phyloP scores from a whole-genome alignment of 305 asterid genomes.

The Fraxinus platypoda region DNA sequence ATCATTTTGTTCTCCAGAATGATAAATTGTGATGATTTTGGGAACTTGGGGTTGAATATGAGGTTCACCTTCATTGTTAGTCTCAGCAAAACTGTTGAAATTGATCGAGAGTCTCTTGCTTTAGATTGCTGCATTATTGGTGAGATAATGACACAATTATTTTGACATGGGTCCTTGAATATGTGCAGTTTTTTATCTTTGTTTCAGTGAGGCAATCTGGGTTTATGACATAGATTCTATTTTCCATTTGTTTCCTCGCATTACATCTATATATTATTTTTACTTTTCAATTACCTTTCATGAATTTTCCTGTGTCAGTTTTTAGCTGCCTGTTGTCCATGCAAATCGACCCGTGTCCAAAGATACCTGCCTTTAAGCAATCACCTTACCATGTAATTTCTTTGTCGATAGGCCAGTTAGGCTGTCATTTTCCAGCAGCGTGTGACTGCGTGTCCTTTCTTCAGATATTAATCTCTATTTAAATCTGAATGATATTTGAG shows the following conservation, averaged over 20 bases:
- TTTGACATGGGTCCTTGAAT: neutral
- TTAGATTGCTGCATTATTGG: neutral
- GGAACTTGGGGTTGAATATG: neutral
- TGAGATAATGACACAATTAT: neutral
- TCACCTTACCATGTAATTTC: neutral
- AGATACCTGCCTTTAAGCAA: neutral
- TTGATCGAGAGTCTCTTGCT: neutral
- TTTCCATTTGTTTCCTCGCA: neutral
- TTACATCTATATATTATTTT: neutral
- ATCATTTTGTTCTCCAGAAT: neutral
- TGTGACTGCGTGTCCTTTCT: neutral
- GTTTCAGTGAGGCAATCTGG: neutral
- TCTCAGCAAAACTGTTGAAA: neutral
- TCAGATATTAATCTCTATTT: neutral
- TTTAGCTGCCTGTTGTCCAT: neutral
- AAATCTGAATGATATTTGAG: slow-evolving; percentile 1
- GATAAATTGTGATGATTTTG: neutral
- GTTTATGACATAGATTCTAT: neutral
- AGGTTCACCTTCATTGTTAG: neutral
- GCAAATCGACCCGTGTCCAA: neutral
- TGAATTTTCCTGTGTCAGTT: neutral
- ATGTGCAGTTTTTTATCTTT: neutral
- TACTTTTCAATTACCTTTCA: neutral
- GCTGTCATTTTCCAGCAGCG: neutral
- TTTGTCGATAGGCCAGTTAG: neutral